These are phyloP conservation scores for Dothidotthia symphoricarpi DNA, from an alignment of 2,329 filamentous ascomycete species.

Conservation along the genomic window DNA sequence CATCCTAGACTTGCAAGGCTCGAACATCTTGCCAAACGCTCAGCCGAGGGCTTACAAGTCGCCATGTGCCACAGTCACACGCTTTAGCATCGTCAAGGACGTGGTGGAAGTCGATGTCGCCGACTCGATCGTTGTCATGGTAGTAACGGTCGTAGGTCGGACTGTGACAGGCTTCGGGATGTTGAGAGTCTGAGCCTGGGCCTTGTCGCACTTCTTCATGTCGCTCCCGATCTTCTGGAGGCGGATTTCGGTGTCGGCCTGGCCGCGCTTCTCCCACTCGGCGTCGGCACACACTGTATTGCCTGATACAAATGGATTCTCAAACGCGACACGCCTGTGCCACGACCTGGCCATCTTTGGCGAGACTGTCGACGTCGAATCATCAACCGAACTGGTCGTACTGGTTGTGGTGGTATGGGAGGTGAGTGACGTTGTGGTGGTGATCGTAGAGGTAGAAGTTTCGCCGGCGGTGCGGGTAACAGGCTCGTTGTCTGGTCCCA, in stretches of 20 bases:
- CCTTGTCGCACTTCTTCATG: conserved; percentile 3
- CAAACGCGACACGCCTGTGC: conserved; percentile 17
- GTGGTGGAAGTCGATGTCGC: too few species aligned
- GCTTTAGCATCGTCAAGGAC: too few species aligned
- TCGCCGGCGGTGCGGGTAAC: conserved; percentile 1
- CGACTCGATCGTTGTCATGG: background rate
- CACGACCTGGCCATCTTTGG: conserved; percentile 10
- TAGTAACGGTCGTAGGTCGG: background rate
- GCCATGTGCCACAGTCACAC: too few species aligned
- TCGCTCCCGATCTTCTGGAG: conserved; percentile 10
- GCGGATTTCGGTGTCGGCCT: conserved; percentile 10
- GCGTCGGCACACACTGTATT: conserved; percentile 15
- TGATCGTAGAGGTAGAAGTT: background rate
- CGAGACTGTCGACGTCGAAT: too few species aligned
- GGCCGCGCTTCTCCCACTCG: conserved; percentile 24
- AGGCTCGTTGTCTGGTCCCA: background rate
- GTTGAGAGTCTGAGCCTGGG: conserved; percentile 6
- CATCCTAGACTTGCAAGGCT: too few species aligned
- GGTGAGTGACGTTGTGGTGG: background rate
- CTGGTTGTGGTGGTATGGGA: background rate
- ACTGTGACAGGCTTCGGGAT: background rate
- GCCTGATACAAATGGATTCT: conserved; percentile 11
- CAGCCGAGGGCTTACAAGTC: too few species aligned
- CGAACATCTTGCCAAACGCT: too few species aligned
- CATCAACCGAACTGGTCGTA: background rate